Base-by-base conservation (phyloP, 2,329 filamentous ascomycete species). In the Aspergillus tubingensis region DNA sequence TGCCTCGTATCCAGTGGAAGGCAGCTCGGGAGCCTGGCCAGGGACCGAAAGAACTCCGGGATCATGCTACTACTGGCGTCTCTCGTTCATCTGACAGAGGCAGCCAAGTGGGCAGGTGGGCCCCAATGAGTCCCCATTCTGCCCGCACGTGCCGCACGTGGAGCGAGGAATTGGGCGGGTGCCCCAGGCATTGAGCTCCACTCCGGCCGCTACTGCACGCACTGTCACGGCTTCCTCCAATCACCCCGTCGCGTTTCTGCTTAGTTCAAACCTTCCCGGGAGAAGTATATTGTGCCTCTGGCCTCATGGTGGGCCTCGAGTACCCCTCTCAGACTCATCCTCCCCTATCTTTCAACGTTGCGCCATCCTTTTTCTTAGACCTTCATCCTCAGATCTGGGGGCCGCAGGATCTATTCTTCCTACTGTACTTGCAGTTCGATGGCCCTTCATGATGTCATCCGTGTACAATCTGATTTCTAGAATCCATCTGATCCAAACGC, bases 151-250 rank as follows among this genome's bases (percentile, higher is more conserved):
- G 47, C 47, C 6, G 62, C 64, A 66, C 64, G 62, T 66, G 63
- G 62, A 61, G 48, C 38, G 17, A 54, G 38, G 61, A 62, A 65
- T 57, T 62, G 62, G 64, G 48, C 56, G 54, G 30, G 32, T 36
- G 47, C 47, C n/a, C 47, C 47, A 17, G 23, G 25, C 23, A 27
- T 10, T 23, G 5, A n/a, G 25, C n/a, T 23, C 55, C 47, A 30
- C 36, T n/a, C 36, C 57, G 57, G 57, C 38, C 52, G 49, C 57
- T 58, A 54, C 17, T 52, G 39, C 50, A 54, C 47, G 17, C 27
- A 19, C 50, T 30, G 36, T 39, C 36, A 38, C 36, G 5, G n/a
- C n/a, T 13, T 2, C n/a, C n/a, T 15, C 47, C 47, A 50, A 50
- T 50, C 47, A 44, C n/a, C 3, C 3, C 15, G 3, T n/a, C n/a